A percentile compares a stretch with the other conserved stretches of the same genome.
Conservation (phyloP, 164 flowering plant species). For the Umbilicus rupestris region DNA sequence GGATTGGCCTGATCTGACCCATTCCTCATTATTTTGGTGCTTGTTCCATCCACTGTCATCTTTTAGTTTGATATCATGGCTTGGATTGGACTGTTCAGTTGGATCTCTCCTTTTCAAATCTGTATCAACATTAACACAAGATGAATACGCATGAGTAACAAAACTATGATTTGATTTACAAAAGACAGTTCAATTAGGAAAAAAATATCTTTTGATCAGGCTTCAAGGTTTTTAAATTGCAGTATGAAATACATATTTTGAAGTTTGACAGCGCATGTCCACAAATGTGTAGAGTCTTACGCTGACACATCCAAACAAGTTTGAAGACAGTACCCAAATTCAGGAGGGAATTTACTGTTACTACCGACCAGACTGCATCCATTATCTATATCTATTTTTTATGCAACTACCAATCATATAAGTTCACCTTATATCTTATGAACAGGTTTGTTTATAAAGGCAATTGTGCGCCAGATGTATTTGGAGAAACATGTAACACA, state of each 20-base stretch:
- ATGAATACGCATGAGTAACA: not conserved
- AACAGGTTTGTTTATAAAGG: not conserved
- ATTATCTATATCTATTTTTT: too few species aligned
- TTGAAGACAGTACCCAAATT: not conserved
- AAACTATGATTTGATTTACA: not conserved
- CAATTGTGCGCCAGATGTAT: not conserved
- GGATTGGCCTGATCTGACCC: slow-evolving; percentile 13
- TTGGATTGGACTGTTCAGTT: not conserved
- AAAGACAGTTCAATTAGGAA: not conserved
- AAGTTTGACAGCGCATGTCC: not conserved
- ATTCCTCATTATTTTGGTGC: slow-evolving; percentile 8
- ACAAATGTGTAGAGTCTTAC: not conserved
- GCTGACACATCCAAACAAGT: not conserved
- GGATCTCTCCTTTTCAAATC: not conserved
- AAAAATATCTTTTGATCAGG: not conserved
- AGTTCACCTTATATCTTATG: not conserved
- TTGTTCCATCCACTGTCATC: not conserved
- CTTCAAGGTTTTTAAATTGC: not conserved
- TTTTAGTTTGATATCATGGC: not conserved
- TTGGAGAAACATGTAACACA: not conserved
- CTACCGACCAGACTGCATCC: not conserved
- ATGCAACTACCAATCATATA: too few species aligned
- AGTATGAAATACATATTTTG: not conserved
- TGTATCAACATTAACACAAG: not conserved
- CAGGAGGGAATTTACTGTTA: not conserved